phyloP scores from a whole-genome alignment of 179 eudicot genomes.

The Nepenthes alata region DNA sequence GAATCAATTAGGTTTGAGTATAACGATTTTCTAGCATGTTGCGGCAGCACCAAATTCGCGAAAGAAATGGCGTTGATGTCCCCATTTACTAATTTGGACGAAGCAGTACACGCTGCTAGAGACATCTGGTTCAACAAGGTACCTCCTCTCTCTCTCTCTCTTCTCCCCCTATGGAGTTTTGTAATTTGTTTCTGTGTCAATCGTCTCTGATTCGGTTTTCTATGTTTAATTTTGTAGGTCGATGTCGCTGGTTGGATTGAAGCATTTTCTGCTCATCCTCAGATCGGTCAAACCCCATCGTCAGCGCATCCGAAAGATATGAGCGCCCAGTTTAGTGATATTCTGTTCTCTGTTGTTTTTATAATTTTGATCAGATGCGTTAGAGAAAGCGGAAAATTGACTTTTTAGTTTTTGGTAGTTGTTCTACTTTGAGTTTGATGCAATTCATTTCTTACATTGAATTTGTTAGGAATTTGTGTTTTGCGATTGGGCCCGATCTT shows the following conservation, averaged over 20 bases:
- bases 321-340: slow-evolving; percentile 51
- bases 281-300: slow-evolving; percentile 51
- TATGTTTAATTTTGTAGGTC: slow-evolving; percentile 27
- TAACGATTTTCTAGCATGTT: slow-evolving; percentile 51
- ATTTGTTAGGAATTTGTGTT: too few species aligned
- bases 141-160: background rate
- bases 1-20: slow-evolving; percentile 20
- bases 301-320: slow-evolving; percentile 27
- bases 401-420: background rate
- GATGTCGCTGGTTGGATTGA: slow-evolving; percentile 93
- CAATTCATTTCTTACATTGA: too few species aligned
- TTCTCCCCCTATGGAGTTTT: background rate
- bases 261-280: slow-evolving; percentile 85
- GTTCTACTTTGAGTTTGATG: background rate
- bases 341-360: background rate
- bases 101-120: slow-evolving; percentile 47
- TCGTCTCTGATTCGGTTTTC: background rate
- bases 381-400: background rate
- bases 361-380: background rate
- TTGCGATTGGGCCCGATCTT: too few species aligned
- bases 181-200: slow-evolving; percentile 2
- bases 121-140: slow-evolving; percentile 92
- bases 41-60: slow-evolving; percentile 68
- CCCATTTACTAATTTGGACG: slow-evolving; percentile 36
- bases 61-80: slow-evolving; percentile 46